A percentile compares a stretch with the other conserved stretches of the same genome.
These are phyloP conservation scores for Leccinum idahoense DNA, from an alignment of 1,284 basidiomycete species.

Conservation along the genomic window DNA sequence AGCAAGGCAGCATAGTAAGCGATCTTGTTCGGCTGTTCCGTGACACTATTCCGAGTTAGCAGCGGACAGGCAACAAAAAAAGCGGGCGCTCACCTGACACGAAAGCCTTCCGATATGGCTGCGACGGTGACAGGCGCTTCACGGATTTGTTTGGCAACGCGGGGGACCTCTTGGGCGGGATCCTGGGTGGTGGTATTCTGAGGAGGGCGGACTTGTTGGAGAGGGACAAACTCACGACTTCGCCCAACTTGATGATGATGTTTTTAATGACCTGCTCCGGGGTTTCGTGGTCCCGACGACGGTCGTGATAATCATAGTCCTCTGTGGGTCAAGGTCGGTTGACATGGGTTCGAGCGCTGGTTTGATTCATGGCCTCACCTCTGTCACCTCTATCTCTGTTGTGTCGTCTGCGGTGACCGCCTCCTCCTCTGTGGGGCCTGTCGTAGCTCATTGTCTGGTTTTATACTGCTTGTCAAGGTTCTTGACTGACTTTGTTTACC, in stretches of 20 bases:
- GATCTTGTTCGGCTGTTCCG: constrained; percentile 89
- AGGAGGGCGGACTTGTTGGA: constrained; percentile 2
- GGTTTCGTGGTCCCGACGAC: constrained; percentile 61
- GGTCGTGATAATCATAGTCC: constrained; percentile 59
- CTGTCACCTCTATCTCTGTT: constrained; percentile 26
- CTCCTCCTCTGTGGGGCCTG: constrained; percentile 37
- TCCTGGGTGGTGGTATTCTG: constrained; percentile 42
- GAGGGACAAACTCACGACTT: constrained; percentile 62
- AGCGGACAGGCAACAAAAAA: background rate
- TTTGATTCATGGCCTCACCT: constrained; percentile 36
- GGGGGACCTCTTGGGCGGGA: constrained; percentile 63
- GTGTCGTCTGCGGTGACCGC: constrained; percentile 35
- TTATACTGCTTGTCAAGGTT: too few relatives aligned
- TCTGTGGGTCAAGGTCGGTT: constrained; percentile 22
- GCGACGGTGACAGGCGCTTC: constrained; percentile 54
- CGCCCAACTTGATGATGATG: constrained; percentile 71
- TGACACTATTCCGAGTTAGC: constrained; percentile 46
- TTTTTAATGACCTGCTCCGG: constrained; percentile 69
- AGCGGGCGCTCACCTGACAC: constrained; percentile 51
- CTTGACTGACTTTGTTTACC: too few relatives aligned
- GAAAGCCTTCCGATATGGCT: constrained; percentile 69
- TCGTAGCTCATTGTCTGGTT: constrained; percentile 41
- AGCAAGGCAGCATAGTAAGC: constrained; percentile 84
- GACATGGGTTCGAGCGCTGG: background rate
- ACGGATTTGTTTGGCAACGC: constrained; percentile 60